Base-by-base conservation (phyloP, 1,139 yeast species). In the Debaryomyces sp. region DNA sequence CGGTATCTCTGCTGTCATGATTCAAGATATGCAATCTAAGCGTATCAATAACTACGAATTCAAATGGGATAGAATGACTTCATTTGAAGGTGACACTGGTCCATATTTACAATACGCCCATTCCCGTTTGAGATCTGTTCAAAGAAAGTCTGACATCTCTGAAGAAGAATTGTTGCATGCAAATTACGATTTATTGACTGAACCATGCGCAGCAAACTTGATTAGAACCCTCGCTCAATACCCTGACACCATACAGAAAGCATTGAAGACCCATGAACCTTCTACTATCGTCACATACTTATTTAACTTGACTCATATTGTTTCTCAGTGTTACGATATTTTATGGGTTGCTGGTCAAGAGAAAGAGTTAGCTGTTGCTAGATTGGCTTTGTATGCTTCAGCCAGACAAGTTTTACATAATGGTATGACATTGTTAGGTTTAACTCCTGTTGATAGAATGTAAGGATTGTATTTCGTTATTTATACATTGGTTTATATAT, bases 21-120 rank as follows among this genome's bases (percentile, higher is more conserved):
- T 95, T 64, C 99, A 95, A 77, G 99, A 95, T 71, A 91, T 94
- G 97, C 96, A 90, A 75, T 87, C 97, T 54, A 95, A 95, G 78
- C 88, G 99, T 73, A 83, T 92, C 71, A 91, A 94, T 78, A 92
- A 94, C 75, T 95, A 95, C 74, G 91, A 87, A 61, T 95, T 95
- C 74, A 89, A 91, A 72, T 94, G 99, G 99, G 92, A 89, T 63
- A 89, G 99, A 78, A 94, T 94, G 98, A 81, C 89, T 45, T 90
- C 97, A 6, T 92, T 95, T 59, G 99, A 94, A 78, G 99, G 99
- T 72, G 99, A 94, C 71, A 94, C 99, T 52, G 99, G 99, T 66
- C 99, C 99, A 53, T 94, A 95, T 75, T 81, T 94, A 70, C 99
- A 94, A 74, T 94, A 94, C 66, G 99, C 99, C 44, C 99, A 94